Evolutionary conservation across 208 protist species (phyloP), one percentile per base, ranked within the genome.

Genomic region (Trypanosoma cruzi): DNA sequence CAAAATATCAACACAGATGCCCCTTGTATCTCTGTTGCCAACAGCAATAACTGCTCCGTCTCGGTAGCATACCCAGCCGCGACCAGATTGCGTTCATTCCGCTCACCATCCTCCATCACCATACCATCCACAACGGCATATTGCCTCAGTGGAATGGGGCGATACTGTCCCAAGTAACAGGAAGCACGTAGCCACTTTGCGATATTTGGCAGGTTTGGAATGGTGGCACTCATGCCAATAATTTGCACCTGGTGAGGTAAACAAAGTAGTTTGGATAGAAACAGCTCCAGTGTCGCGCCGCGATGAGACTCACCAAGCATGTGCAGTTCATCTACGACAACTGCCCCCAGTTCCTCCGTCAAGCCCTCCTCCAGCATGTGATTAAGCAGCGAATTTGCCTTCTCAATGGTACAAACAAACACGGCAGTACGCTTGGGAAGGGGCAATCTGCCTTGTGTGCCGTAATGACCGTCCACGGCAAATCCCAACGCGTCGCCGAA

Each of bases 271-370:
- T 98, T 97, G 28, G 77, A 87, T 16, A 98, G 67, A 31, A 98
- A 72, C 22, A 87, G 57, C 79, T 98, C 96, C 59, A 98, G 61
- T 29, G 88, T 84, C 29, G 82, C 81, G 2, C 96, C 97, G 58
- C 94, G 81, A 11, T 58, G 64, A 0, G 82, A 64, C 64, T 98
- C 94, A 36, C 91, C 90, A 32, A 98, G 34, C 96, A 98, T 98
- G 89, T 98, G 96, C 40, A 98, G 64, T 82, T 98, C 97, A 73
- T 98, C 97, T 20, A 98, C 88, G 44, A 98, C 94, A 22, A 97
- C 79, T 2, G 76, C 40, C 20, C 94, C 90, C 7, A 98, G 57
- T 68, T 96, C 84, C 26, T 75, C 59, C 40, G 53, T 70, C 10
- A 73, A 54, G 18, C 75, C 70, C 59, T 96, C 80, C 52, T 89